Base-by-base conservation (phyloP, 768 basidiomycete species). In the Tubosaeta sp. region DNA sequence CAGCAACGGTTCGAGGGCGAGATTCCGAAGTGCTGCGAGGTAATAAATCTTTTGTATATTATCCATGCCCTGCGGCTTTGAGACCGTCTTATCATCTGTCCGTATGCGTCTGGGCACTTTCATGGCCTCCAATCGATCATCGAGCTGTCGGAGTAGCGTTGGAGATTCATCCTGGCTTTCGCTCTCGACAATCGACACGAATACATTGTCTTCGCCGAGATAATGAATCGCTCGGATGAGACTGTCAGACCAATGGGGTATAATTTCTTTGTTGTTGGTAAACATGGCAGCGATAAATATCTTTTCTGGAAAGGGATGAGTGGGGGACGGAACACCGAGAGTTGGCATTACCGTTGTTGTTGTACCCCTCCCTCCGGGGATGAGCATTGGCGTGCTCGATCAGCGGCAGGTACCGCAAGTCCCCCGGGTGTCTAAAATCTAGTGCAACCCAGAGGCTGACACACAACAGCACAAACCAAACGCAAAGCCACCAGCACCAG, bases 131-230 rank as follows among this genome's bases (percentile, higher is more conserved):
- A 65, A 27, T 31, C 38, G 51, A 1, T 45, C 46, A 3, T 54
- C 48, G 32, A 63, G 46, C 32, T 51, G 43, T 32, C 25, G 46
- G 14, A 63, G 57, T 1, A 63, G 42, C 1, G 11, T 43, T 0
- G 60, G 38, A 3, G 63, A 59, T 19, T 1, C 26, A 17, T 65
- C 62, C 1, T 16, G 0, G 12, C 63, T 73, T 47, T 71, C 61
- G 31, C 71, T 73, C 60, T 76, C 75, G 48, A 75, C 61, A 44
- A 75, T 59, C 32, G 72, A 75, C n/a, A 72, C 68, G 48, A 69
- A 77, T 35, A 74, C 71, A 34, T 76, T 75, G 50, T 71, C 71
- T 6, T 61, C 43, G n/a, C 76, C 76, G 42, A 77, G 65, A 46
- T 70, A 74, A 37, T 63, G 53, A 10, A 75, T 72, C 5, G 62